phyloP scores from a whole-genome alignment of 148 eudicot species.

The Fagopyrum homotropicum region DNA sequence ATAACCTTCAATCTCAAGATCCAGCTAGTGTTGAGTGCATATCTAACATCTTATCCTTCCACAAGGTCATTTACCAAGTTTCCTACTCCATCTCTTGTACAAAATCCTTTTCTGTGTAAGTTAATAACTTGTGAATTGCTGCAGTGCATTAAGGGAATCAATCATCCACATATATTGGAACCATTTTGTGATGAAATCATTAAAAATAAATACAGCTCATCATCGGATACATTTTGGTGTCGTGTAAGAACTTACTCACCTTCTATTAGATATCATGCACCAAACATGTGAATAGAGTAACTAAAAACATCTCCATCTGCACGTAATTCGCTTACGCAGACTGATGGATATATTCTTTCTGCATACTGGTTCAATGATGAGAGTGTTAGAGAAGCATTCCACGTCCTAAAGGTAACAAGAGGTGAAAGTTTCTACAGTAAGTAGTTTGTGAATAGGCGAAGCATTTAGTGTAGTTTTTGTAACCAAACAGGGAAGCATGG shows the following conservation, averaged over 20 bases:
- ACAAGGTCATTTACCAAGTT: slow-evolving; percentile 12
- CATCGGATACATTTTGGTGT: slow-evolving; percentile 13
- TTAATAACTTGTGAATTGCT: background rate
- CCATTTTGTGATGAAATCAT: slow-evolving; percentile 15
- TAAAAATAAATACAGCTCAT: background rate
- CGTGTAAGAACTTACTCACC: slow-evolving; percentile 14
- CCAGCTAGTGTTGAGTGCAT: slow-evolving; percentile 19
- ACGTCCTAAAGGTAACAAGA: slow-evolving; percentile 23
- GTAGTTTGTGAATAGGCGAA: too few relatives aligned
- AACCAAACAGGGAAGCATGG: slow-evolving; percentile 23
- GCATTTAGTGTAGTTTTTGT: too few relatives aligned
- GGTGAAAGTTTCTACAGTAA: too few relatives aligned
- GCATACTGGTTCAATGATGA: slow-evolving; percentile 21
- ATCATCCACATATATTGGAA: slow-evolving; percentile 12
- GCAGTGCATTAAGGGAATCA: slow-evolving; percentile 19
- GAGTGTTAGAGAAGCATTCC: slow-evolving; percentile 27
- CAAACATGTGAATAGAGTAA: too few relatives aligned
- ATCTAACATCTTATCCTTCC: slow-evolving; percentile 15
- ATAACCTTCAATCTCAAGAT: slow-evolving; percentile 12
- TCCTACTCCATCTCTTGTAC: too few relatives aligned
- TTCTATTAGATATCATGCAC: background rate
- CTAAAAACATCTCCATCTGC: too few relatives aligned
- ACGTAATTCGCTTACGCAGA: slow-evolving; percentile 9
- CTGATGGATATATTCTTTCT: slow-evolving; percentile 20
- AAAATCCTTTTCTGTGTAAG: background rate